Evolutionary conservation across 228 moss, liverwort and hornwort genomes (phyloP).

Genomic region (Sphagnum fallax): DNA sequence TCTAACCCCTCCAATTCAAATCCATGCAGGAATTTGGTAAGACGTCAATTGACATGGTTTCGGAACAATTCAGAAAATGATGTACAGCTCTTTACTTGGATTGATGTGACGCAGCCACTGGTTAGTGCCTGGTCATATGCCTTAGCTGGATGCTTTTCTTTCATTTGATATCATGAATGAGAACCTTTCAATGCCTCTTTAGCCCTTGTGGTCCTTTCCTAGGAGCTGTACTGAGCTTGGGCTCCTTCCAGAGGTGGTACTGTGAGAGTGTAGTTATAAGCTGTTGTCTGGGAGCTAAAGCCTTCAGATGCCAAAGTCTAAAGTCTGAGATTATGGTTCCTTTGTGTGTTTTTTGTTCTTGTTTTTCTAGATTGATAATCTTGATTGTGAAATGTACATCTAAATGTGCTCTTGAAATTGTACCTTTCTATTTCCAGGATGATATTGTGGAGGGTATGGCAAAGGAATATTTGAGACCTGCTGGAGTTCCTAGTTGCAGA

Average conservation of each 20-base stretch:
- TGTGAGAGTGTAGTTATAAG: too few relatives aligned
- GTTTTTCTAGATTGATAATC: too few relatives aligned
- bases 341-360: too few relatives aligned
- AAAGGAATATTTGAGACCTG: background rate
- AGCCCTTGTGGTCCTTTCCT: too few relatives aligned
- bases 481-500: background rate
- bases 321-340: too few relatives aligned
- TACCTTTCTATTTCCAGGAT: background rate
- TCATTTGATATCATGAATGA: too few relatives aligned
- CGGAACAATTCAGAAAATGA: background rate
- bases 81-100: conserved; percentile 2
- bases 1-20: background rate
- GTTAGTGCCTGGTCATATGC: background rate
- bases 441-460: background rate
- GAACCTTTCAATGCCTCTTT: too few relatives aligned
- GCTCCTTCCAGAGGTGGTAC: too few relatives aligned
- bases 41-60: conserved; percentile 3
- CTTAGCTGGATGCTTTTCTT: too few relatives aligned
- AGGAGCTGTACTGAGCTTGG: too few relatives aligned
- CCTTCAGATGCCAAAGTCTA: too few relatives aligned
- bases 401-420: background rate
- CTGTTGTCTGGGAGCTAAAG: too few relatives aligned
- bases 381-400: background rate
- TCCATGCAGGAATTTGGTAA: background rate
- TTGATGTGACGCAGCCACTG: background rate